phyloP scores from a whole-genome alignment of 1,284 basidiomycete genomes.

The Papiliotrema flavescens region DNA sequence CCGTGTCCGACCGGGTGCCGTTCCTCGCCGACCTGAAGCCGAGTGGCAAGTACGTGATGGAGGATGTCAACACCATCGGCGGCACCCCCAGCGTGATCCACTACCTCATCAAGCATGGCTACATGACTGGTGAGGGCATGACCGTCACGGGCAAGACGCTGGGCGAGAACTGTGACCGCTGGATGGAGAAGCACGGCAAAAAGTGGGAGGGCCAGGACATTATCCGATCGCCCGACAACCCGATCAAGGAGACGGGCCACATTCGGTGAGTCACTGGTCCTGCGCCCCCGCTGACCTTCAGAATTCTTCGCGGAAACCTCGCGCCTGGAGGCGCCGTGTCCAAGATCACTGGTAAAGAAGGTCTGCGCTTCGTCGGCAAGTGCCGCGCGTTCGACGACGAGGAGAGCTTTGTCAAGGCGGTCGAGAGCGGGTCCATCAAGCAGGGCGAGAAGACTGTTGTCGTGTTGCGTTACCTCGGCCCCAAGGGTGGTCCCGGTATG shows the following conservation, averaged over 20 bases:
- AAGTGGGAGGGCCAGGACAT: constrained; percentile 74
- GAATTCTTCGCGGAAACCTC: constrained; percentile 84
- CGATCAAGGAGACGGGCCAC: constrained; percentile 90
- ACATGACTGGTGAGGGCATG: constrained; percentile 85
- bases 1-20: constrained; percentile 81
- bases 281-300: too few species aligned
- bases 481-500: constrained; percentile 96
- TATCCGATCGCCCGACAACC: constrained; percentile 70
- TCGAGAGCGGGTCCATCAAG: constrained; percentile 79
- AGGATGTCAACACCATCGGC: constrained; percentile 88
- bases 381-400: constrained; percentile 60
- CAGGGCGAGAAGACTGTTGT: constrained; percentile 72
- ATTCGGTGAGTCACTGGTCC: constrained; percentile 56
- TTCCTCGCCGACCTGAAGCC: constrained; percentile 93
- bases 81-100: constrained; percentile 69
- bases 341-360: constrained; percentile 96
- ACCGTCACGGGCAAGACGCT: constrained; percentile 94
- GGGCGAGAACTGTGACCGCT: constrained; percentile 75
- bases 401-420: constrained; percentile 75
- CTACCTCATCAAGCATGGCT: constrained; percentile 79
- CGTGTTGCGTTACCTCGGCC: constrained; percentile 91
- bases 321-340: constrained; percentile 89
- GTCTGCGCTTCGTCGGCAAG: constrained; percentile 63
- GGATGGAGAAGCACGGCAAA: constrained; percentile 70
- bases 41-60: constrained; percentile 93